phyloP scores from a whole-genome alignment of 129 eudicot genomes.

The Scalesia atractyloides region DNA sequence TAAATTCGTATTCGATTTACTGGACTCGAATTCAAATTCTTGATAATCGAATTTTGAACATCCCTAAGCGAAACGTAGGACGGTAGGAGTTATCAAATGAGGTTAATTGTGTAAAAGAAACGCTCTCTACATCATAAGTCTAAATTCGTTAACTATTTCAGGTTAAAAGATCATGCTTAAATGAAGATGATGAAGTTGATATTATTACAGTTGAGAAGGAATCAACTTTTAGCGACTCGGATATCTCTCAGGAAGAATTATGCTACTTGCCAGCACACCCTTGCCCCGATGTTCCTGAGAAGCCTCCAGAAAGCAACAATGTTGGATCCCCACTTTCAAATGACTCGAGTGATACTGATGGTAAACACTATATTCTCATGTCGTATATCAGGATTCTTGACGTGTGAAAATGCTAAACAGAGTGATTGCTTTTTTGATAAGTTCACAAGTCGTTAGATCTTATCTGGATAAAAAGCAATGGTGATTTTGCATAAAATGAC shows the following conservation, averaged over 20 bases:
- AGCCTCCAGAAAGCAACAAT: constrained; percentile 2
- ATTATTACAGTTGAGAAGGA: constrained; percentile 66
- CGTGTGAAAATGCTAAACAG: neutral
- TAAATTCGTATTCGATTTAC: no score
- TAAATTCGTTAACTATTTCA: constrained; percentile 33
- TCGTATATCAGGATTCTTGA: neutral
- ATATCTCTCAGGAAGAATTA: constrained; percentile 77
- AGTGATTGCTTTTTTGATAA: neutral
- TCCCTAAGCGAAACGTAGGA: neutral
- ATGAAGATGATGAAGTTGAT: constrained; percentile 87
- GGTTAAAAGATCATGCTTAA: constrained; percentile 54
- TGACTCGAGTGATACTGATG: constrained; percentile 64
- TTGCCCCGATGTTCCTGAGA: constrained; percentile 53
- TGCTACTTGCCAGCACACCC: constrained; percentile 75
- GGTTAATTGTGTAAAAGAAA: constrained; percentile 3
- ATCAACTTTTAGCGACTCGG: constrained; percentile 80
- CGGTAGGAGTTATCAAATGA: neutral
- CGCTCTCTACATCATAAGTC: constrained; percentile 6
- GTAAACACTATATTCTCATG: constrained; percentile 31
- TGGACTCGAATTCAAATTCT: no score
- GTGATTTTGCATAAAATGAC: neutral
- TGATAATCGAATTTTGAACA: neutral
- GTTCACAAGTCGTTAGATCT: neutral
- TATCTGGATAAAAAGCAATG: constrained; percentile 8
- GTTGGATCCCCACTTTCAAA: constrained; percentile 62